Percentiles rank a stretch among this genome's conserved stretches.
Evolutionary conservation across 1,284 basidiomycete genomes (phyloP).

Genomic region (Sporisorium sorghi): DNA sequence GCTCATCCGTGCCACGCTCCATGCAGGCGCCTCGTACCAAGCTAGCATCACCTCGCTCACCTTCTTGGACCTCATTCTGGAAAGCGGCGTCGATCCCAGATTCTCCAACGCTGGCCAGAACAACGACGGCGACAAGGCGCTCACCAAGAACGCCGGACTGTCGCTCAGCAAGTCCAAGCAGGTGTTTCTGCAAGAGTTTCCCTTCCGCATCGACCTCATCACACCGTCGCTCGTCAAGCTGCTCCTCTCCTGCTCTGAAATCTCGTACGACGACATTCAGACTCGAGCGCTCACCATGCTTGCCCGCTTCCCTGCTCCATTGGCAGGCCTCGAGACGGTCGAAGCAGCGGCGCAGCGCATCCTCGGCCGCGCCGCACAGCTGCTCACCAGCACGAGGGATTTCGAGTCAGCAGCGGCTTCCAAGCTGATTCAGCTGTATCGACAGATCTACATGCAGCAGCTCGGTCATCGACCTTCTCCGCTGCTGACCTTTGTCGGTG

Average conservation of each 20-base stretch:
- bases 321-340: constrained; percentile 40
- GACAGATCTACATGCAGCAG: constrained; percentile 50
- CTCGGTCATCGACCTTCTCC: constrained; percentile 36
- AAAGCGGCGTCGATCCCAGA: constrained; percentile 47
- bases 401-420: constrained; percentile 57
- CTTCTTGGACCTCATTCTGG: constrained; percentile 55
- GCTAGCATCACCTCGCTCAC: constrained; percentile 56
- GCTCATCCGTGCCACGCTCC: constrained; percentile 42
- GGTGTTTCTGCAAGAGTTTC: constrained; percentile 46
- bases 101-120: constrained; percentile 24
- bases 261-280: constrained; percentile 63
- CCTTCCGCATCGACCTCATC: constrained; percentile 42
- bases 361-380: constrained; percentile 42
- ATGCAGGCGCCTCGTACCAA: constrained; percentile 64
- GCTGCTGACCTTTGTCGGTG: constrained; percentile 29
- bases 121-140: constrained; percentile 15
- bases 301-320: constrained; percentile 50
- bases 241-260: constrained; percentile 55
- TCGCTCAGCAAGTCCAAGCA: constrained; percentile 58
- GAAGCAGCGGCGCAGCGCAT: constrained; percentile 34
- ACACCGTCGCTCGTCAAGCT: constrained; percentile 46
- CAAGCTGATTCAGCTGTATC: constrained; percentile 55
- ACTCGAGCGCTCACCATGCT: constrained; percentile 49
- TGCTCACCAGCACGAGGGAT: constrained; percentile 55
- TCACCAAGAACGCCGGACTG: constrained; percentile 48